phyloP scores from a whole-genome alignment of 306 rosid genomes.

The Urtica urens region DNA sequence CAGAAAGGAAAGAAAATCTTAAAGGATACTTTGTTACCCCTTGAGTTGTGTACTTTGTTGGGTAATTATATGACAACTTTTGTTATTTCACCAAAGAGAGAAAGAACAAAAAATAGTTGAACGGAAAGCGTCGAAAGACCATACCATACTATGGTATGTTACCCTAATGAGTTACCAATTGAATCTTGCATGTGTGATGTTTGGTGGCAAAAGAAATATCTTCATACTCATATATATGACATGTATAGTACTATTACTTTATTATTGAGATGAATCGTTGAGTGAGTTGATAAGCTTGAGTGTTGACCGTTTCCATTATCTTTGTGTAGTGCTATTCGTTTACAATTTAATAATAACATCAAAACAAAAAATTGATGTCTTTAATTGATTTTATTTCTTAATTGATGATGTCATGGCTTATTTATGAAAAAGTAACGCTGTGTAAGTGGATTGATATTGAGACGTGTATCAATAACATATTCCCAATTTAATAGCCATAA shows the following conservation, averaged over 20 bases:
- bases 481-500: not conserved
- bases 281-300: not conserved
- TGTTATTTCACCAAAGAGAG: conserved; percentile 16
- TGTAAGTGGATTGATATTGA: too few relatives aligned
- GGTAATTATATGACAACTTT: conserved; percentile 13
- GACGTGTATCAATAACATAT: too few relatives aligned
- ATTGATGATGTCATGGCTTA: too few relatives aligned
- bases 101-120: not conserved
- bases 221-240: not conserved
- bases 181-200: not conserved
- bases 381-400: too few relatives aligned
- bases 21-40: conserved; percentile 28
- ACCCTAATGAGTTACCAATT: too few relatives aligned
- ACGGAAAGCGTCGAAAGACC: not conserved
- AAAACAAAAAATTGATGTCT: too few relatives aligned
- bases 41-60: conserved; percentile 2
- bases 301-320: not conserved
- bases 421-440: too few relatives aligned
- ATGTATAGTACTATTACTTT: not conserved
- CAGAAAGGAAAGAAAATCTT: too few relatives aligned
- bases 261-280: not conserved
- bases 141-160: not conserved
- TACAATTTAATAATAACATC: too few relatives aligned
- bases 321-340: not conserved
- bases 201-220: not conserved